Conservation (phyloP, 1,139 yeast species). For the Yamadazyma taylorii region DNA sequence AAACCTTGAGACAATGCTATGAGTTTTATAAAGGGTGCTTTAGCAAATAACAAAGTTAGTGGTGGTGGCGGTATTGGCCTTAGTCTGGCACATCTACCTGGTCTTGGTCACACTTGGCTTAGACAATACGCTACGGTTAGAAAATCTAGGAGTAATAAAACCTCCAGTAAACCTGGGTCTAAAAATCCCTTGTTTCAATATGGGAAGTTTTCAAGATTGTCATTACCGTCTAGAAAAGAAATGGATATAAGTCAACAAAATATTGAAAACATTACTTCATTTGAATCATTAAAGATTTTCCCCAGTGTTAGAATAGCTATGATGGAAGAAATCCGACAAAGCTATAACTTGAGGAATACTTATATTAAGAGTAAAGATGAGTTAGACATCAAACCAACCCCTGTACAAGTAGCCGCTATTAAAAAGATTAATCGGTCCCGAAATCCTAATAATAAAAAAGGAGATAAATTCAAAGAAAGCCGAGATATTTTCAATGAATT, state of each 20-base stretch:
- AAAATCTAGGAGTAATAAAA: background rate
- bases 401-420: slow-evolving; percentile 47
- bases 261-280: slow-evolving; percentile 54
- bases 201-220: slow-evolving; percentile 30
- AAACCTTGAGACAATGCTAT: slow-evolving; percentile 4
- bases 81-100: too few species aligned
- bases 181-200: slow-evolving; percentile 15
- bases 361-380: slow-evolving; percentile 32
- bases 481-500: slow-evolving; percentile 28
- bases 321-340: slow-evolving; percentile 54
- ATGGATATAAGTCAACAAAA: slow-evolving; percentile 25
- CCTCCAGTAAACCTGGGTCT: background rate
- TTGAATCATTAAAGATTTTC: slow-evolving; percentile 63
- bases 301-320: slow-evolving; percentile 69
- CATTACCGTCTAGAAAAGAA: slow-evolving; percentile 20
- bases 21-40: slow-evolving; percentile 1
- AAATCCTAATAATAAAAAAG: slow-evolving; percentile 18
- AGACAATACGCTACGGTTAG: background rate
- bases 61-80: too few species aligned
- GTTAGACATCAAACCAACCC: slow-evolving; percentile 38
- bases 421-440: slow-evolving; percentile 44
- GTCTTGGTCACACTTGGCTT: background rate
- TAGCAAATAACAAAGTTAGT: too few species aligned
- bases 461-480: slow-evolving; percentile 24
- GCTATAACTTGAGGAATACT: slow-evolving; percentile 43